phyloP scores from a whole-genome alignment of 164 flowering plant genomes.

The Magnolia officinalis region DNA sequence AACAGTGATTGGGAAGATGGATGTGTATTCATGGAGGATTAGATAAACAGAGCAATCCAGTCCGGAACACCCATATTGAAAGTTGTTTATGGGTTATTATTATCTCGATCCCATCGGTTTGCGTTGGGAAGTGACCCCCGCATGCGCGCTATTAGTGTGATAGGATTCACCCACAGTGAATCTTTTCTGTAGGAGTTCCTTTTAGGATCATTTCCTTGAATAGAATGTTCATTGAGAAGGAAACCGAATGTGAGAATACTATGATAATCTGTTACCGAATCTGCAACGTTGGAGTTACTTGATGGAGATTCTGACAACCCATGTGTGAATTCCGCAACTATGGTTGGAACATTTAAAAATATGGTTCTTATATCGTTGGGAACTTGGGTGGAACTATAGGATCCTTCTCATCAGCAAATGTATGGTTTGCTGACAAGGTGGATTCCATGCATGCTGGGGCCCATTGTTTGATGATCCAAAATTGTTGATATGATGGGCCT shows the following conservation, averaged over 20 bases:
- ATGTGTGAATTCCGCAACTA: not conserved
- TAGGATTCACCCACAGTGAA: not conserved
- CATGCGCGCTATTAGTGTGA: not conserved
- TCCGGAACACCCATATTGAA: no score
- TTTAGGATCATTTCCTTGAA: no score
- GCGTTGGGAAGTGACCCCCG: no score
- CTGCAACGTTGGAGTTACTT: not conserved
- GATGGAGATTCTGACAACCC: not conserved
- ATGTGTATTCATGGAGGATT: no score
- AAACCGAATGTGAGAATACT: not conserved
- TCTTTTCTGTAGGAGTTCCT: not conserved
- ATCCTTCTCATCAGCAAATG: not conserved
- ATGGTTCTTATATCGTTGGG: not conserved
- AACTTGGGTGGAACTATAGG: not conserved
- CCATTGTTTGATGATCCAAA: no score
- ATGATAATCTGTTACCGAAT: not conserved
- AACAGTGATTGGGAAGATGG: no score
- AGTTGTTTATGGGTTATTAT: no score
- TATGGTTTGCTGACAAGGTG: no score
- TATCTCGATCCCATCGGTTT: no score
- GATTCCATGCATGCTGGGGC: no score
- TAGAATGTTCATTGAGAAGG: not conserved
- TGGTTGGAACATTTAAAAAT: not conserved
- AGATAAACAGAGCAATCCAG: no score
- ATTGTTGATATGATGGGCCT: no score